Evolutionary conservation across 306 rosid genomes (phyloP), one percentile per base, ranked within the genome.

Genomic region (Hylodesmum podocarpum): DNA sequence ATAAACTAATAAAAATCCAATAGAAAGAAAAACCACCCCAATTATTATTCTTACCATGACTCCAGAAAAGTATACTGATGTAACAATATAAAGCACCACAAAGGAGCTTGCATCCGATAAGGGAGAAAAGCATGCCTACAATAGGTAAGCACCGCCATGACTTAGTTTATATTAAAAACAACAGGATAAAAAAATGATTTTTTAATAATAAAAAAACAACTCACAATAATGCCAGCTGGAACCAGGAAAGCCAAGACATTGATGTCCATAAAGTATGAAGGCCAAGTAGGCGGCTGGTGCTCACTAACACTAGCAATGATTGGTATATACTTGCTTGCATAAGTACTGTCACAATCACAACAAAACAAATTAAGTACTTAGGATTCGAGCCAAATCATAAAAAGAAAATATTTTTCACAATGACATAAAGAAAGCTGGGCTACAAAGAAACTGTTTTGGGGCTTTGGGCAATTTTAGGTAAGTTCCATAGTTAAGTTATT

Each of bases 201-300:
- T 44, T 80, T 10, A 3, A 14, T 5, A n/a, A 59, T 39, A 73
- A 16, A 55, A 31, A 41, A 21, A 71, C 14, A 39, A 71, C 98
- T 81, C 85, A 96, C 99, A 66, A 96, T 82, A 63, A 96, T 91
- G 75, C 99, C 99, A 75, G 99, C 98, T 54, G 99, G 99, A 88
- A 96, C 98, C 78, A 96, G 86, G 84, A 96, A 96, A 72, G 99
- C 99, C 88, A 96, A 80, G 74, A 96, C 99, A 77, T 96, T 96
- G 77, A 96, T 91, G 87, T 96, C 99, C 99, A 96, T 96, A 75
- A 96, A 96, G 90, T 96, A 96, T 50, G 99, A 96, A 84, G 99
- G 99, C 99, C 99, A 96, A 44, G 99, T 96, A 64, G 99, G 99
- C 0, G 99, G 99, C 80, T 96, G 99, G 82, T 96, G 99, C 91